These are phyloP conservation scores for Pythium guiyangense DNA, from an alignment of 352 stramenopile genomes.

Conservation along the genomic window DNA sequence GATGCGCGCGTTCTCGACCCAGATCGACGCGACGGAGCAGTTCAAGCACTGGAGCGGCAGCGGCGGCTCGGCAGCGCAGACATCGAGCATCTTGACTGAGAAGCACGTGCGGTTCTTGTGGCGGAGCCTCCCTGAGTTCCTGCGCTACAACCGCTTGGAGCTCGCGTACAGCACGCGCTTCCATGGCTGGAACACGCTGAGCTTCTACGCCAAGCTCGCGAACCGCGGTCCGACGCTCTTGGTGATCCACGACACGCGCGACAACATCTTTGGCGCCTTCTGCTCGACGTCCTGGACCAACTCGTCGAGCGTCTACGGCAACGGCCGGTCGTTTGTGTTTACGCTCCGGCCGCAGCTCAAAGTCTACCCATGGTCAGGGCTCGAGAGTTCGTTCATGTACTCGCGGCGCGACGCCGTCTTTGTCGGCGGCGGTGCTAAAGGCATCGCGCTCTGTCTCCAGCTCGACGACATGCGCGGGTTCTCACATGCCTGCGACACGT, in stretches of 20 bases:
- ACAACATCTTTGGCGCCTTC: constrained; percentile 76
- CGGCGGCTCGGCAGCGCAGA: constrained; percentile 19
- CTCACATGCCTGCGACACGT: constrained; percentile 55
- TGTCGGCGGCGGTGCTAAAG: constrained; percentile 58
- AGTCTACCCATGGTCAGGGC: constrained; percentile 52
- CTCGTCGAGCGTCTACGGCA: constrained; percentile 54
- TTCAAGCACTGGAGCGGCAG: constrained; percentile 37
- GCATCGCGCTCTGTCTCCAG: constrained; percentile 66
- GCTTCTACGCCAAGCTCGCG: constrained; percentile 52
- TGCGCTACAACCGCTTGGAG: constrained; percentile 71
- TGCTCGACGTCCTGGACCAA: constrained; percentile 61
- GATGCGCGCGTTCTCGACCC: constrained; percentile 38
- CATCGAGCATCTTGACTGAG: constrained; percentile 57
- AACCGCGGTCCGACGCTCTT: constrained; percentile 64
- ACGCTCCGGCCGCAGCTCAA: constrained; percentile 52
- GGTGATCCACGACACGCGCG: constrained; percentile 58
- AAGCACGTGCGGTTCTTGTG: constrained; percentile 66
- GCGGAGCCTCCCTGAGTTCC: constrained; percentile 49
- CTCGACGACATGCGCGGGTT: constrained; percentile 73
- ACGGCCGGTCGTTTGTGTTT: constrained; percentile 74
- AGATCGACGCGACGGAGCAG: constrained; percentile 46
- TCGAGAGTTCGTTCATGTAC: constrained; percentile 76
- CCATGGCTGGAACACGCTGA: constrained; percentile 70
- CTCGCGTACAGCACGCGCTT: constrained; percentile 53
- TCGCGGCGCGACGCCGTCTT: constrained; percentile 46